Evolutionary conservation across 345 rosid genomes (phyloP).

Genomic region (Eucalyptus shirleyi): DNA sequence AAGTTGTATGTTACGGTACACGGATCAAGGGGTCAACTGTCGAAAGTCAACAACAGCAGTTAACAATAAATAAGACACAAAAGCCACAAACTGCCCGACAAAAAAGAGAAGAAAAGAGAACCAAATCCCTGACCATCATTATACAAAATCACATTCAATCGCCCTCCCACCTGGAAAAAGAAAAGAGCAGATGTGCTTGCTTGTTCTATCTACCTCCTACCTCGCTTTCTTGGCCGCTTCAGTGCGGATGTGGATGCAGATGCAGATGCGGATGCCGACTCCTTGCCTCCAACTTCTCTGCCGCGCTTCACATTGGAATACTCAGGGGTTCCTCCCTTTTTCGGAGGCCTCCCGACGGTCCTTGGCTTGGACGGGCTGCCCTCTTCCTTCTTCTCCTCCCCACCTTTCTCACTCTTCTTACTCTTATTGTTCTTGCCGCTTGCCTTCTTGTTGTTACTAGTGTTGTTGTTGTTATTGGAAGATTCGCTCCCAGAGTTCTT

Average conservation of each 20-base stretch:
- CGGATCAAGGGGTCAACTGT: not conserved
- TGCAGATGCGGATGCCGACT: constrained; percentile 8
- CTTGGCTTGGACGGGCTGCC: constrained; percentile 14
- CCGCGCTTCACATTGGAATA: constrained; percentile 34
- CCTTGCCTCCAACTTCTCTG: constrained; percentile 15
- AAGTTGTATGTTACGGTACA: not conserved
- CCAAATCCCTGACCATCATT: not conserved
- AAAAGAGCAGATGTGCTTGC: not conserved
- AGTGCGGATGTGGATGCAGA: constrained; percentile 1
- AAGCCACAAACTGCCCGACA: not conserved
- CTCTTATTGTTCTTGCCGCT: constrained; percentile 13
- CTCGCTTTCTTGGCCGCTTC: constrained; percentile 40
- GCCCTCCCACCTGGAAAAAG: not conserved
- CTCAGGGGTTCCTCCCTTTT: constrained; percentile 19
- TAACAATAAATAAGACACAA: not conserved
- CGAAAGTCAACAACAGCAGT: not conserved
- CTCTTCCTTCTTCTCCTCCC: constrained; percentile 19
- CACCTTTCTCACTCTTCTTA: constrained; percentile 26
- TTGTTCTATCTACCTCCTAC: constrained; percentile 9
- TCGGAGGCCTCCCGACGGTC: constrained; percentile 31
- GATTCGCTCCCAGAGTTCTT: constrained; percentile 8
- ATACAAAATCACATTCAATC: not conserved
- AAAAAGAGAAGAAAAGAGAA: not conserved
- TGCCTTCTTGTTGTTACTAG: constrained; percentile 1
- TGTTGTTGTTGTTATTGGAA: not conserved